Base-by-base conservation (phyloP, 2,329 filamentous ascomycete species). In the Paracoccidioides brasiliensis region DNA sequence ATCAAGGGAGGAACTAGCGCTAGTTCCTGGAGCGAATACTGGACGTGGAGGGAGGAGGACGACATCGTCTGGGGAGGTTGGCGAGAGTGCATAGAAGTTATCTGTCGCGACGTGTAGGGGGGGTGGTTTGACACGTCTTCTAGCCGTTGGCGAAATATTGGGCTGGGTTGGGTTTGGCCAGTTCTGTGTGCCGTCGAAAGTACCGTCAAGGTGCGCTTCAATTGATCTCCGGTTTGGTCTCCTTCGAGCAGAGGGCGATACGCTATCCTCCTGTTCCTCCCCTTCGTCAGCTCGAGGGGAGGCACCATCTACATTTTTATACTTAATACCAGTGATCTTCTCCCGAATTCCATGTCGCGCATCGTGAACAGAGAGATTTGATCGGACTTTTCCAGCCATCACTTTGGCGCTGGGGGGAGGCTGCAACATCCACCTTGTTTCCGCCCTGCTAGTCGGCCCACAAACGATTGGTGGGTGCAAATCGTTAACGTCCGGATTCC, bases 361-460 rank as follows among this genome's bases (percentile, higher is more conserved):
- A 43, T 60, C 62, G 41, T 59, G 62, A 43, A 62, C 58, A 30
- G 64, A 63, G 8, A 59, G 52, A 51, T 58, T 61, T 37, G 64
- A 64, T 4, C 62, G 64, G 53, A 87, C 81, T 68, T 90, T 93
- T 61, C 90, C 90, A 60, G 86, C 86, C 90, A 96, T 96, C 57
- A 95, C 78, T 68, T 85, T 90, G 56, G 90, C 89, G 38, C 85
- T 81, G n/a, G 90, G 90, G 1, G 90, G 89, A 2, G 90, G 90
- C 66, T 95, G 88, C 53, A 95, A 75, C 90, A 96, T 95, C 90
- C 90, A 96, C 65, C 79, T 80, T 55, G 86, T 85, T 57, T 87
- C 88, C 55, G 83, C 82, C 65, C 76, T 82, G 66, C 80, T 83
- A 41, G 77, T 78, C 12, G 84, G 86, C 56, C 81, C 85, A 70